Evolutionary conservation across 306 rosid species (phyloP).

Genomic region (Vigna hirtella): DNA sequence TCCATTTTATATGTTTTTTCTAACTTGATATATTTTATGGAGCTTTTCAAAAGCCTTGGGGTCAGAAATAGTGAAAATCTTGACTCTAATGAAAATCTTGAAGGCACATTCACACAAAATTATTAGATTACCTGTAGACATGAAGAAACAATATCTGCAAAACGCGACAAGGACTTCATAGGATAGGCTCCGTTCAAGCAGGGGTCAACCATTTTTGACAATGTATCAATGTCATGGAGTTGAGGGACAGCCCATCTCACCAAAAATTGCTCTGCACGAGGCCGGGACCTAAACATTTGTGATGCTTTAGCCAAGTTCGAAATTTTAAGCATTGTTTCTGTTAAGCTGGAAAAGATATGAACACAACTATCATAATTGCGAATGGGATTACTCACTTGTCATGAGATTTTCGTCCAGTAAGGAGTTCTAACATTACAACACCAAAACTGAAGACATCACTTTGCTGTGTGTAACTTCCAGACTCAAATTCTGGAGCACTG

Average conservation of each 20-base stretch:
- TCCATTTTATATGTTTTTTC: not conserved
- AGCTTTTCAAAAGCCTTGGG: not conserved
- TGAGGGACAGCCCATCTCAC: constrained; percentile 89
- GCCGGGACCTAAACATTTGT: constrained; percentile 57
- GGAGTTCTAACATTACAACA: constrained; percentile 77
- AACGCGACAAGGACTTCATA: constrained; percentile 80
- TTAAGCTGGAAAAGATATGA: constrained; percentile 19
- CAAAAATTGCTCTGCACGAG: constrained; percentile 79
- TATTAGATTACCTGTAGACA: constrained; percentile 67
- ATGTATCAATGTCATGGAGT: constrained; percentile 92
- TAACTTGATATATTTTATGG: not conserved
- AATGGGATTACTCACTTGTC: constrained; percentile 61
- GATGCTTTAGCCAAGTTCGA: constrained; percentile 16
- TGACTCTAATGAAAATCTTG: not conserved
- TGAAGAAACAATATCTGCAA: constrained; percentile 83
- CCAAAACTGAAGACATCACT: constrained; percentile 81
- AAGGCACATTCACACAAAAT: not conserved
- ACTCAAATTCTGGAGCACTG: constrained; percentile 71
- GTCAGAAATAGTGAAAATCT: not conserved
- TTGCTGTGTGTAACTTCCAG: constrained; percentile 62
- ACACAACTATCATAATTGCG: not conserved
- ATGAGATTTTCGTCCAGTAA: constrained; percentile 71
- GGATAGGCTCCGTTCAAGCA: constrained; percentile 64
- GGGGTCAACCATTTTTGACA: constrained; percentile 92
- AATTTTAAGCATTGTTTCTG: constrained; percentile 1